Evolutionary conservation across 78 protist genomes (phyloP).

Genomic region (Speleostelium caveatum): DNA sequence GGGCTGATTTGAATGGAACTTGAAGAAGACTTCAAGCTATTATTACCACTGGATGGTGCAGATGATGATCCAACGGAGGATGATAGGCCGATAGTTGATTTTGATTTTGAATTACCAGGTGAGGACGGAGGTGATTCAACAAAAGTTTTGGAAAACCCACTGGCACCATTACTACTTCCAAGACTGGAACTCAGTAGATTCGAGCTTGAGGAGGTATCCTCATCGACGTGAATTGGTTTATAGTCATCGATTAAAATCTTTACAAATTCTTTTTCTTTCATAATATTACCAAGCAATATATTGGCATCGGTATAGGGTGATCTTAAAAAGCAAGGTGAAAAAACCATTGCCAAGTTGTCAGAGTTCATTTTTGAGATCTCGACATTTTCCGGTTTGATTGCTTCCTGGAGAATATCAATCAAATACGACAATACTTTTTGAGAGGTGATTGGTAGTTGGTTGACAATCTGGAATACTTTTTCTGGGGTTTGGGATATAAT

Average conservation of each 20-base stretch:
- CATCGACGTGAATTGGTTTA: conserved; percentile 11
- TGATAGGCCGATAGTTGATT: background rate
- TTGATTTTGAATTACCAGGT: background rate
- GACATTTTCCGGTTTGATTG: conserved; percentile 34
- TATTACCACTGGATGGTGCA: conserved; percentile 1
- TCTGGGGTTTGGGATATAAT: background rate
- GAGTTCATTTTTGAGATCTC: conserved; percentile 15
- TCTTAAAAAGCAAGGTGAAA: conserved; percentile 51
- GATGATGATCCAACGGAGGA: background rate
- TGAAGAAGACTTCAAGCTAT: background rate
- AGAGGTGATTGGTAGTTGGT: conserved; percentile 11
- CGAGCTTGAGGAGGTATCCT: background rate
- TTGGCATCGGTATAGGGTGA: conserved; percentile 34
- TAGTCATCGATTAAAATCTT: conserved; percentile 24
- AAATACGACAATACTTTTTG: conserved; percentile 29
- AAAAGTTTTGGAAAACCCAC: too few species aligned
- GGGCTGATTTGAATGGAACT: background rate
- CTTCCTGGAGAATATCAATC: conserved; percentile 10
- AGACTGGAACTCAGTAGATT: background rate
- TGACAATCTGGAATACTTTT: background rate
- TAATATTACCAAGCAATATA: conserved; percentile 21
- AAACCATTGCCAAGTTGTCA: conserved; percentile 47
- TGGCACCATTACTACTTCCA: too few species aligned
- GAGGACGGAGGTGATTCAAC: background rate
- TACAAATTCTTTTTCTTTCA: conserved; percentile 41